These are phyloP conservation scores for Fusarium sublunatum DNA, from an alignment of 2,329 filamentous ascomycete species.

Conservation along the genomic window DNA sequence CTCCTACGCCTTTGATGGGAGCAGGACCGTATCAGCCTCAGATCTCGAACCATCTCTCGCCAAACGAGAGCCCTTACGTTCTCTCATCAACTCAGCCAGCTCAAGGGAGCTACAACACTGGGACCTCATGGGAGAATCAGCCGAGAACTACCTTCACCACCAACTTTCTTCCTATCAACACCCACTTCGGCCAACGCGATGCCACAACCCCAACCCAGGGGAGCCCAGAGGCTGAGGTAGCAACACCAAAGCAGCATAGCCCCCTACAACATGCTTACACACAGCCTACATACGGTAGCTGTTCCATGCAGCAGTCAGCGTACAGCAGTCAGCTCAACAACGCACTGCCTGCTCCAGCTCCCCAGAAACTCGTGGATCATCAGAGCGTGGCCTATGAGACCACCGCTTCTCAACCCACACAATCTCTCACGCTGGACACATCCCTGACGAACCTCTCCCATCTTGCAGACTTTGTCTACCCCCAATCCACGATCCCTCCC, in stretches of 20 bases:
- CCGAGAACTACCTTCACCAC: background rate
- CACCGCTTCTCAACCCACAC: constrained; percentile 12
- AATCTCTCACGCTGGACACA: background rate
- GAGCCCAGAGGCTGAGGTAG: background rate
- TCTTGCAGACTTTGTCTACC: background rate
- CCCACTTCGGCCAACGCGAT: constrained; percentile 2
- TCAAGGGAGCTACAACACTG: background rate
- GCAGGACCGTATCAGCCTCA: background rate
- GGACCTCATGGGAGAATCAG: constrained; percentile 5
- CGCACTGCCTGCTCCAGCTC: background rate
- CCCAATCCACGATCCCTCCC: background rate
- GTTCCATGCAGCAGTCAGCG: background rate
- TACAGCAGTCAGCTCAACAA: background rate
- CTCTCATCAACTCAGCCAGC: background rate
- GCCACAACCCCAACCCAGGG: background rate
- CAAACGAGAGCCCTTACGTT: background rate
- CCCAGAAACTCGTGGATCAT: background rate
- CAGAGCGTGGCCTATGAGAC: constrained; percentile 25
- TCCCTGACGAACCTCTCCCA: background rate
- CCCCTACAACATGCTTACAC: background rate
- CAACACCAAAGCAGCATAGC: background rate
- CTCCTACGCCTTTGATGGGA: background rate
- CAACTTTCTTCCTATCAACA: constrained; percentile 15
- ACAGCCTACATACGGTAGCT: background rate
- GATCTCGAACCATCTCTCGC: constrained; percentile 2